phyloP scores from a whole-genome alignment of 352 stramenopile genomes.

The Phytopythium montanum region DNA sequence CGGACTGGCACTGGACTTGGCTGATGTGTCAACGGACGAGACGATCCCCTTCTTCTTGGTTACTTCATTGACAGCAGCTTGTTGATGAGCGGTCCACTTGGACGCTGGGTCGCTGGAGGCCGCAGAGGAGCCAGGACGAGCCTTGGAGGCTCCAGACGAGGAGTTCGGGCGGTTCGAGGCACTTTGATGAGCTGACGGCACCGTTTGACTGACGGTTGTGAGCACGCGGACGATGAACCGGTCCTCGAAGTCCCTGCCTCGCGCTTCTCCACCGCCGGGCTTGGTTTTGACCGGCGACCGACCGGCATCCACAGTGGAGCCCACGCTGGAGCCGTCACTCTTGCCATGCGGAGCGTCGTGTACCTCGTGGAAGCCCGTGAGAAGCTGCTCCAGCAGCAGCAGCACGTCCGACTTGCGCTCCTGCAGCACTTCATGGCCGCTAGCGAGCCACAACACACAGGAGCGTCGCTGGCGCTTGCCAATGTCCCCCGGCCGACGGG shows the following conservation, averaged over 20 bases:
- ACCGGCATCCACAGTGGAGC: background rate
- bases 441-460: conserved; percentile 82
- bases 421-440: conserved; percentile 93
- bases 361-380: conserved; percentile 92
- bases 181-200: conserved; percentile 3
- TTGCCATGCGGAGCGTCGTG: conserved; percentile 56
- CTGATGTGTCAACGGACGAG: background rate
- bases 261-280: background rate
- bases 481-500: conserved; percentile 9
- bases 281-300: background rate
- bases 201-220: conserved; percentile 48
- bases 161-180: background rate
- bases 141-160: background rate
- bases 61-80: background rate
- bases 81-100: conserved; percentile 3
- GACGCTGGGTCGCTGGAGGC: background rate
- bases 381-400: conserved; percentile 90
- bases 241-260: conserved; percentile 71
- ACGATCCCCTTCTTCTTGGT: background rate
- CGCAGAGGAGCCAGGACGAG: background rate
- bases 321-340: background rate
- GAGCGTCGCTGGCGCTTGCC: conserved; percentile 16
- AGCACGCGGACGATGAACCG: conserved; percentile 87
- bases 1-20: conserved; percentile 1
- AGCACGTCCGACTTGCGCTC: conserved; percentile 88